Base-by-base conservation (phyloP, 2,329 filamentous ascomycete species). In the Penicillium sp. region DNA sequence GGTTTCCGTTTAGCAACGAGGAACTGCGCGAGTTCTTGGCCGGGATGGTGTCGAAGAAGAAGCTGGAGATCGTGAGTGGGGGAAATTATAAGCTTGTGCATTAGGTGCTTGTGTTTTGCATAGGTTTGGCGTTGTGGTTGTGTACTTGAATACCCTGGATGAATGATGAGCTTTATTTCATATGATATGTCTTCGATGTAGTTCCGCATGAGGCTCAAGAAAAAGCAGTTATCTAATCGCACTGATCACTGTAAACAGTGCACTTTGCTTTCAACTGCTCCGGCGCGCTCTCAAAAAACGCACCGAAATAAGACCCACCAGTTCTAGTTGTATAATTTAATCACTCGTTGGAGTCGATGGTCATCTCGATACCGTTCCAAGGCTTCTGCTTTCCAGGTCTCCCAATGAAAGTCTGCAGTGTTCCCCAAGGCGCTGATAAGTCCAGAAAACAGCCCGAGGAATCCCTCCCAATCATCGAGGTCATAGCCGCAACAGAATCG, bases 1-100 rank as follows among this genome's bases (percentile, higher is more conserved):
- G 91, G 2, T 96, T 96, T 67, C 84, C 89, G 0, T 96, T 90
- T 81, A 90, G 87, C 55, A 89, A 89, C 64, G 92, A 96, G 67
- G 92, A 97, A 73, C 74, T 97, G 55, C 83, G 85, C 63, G 88
- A 88, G 69, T 88, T 96, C 68, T 73, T 97, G 51, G 82, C 76
- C 8, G 84, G 87, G 53, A 92, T 95, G 82, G 86, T 92, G n/a
- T 76, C 78, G 5, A 83, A 81, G 38, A 86, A 85, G 27, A 83
- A 84, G 62, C 72, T 95, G 64, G 88, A 91, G 71, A 72, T 79
- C 85, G 63, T 78, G 66, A 52, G 68, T 50, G 86, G 86, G 5
- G 87, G 87, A 35, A 88, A 85, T 73, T 92, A 91, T 73, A 83
- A 81, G 68, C 70, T 76, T 51, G 54, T 68, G 30, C 58, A 60